Evolutionary conservation across 306 rosid genomes (phyloP).

Genomic region (Vicia faba): DNA sequence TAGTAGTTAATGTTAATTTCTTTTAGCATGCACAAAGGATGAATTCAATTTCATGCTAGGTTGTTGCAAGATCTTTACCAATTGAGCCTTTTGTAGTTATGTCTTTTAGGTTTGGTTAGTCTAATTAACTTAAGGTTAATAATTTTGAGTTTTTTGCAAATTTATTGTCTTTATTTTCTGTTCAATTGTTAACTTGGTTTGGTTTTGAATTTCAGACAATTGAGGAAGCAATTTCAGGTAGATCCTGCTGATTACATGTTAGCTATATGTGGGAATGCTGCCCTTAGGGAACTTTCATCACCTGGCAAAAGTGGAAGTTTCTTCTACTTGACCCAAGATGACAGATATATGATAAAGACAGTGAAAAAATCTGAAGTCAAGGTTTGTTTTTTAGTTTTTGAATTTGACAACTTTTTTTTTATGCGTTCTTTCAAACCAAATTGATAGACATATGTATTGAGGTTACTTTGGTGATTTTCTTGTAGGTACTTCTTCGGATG

Average conservation of each 20-base stretch:
- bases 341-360: slow-evolving; percentile 91
- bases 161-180: slow-evolving; percentile 3
- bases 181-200: slow-evolving; percentile 13
- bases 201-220: slow-evolving; percentile 55
- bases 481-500: slow-evolving; percentile 94
- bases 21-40: neutral
- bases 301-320: slow-evolving; percentile 96
- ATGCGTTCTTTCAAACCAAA: neutral
- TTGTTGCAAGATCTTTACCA: neutral
- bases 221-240: slow-evolving; percentile 83
- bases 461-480: slow-evolving; percentile 29
- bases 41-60: neutral
- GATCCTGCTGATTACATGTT: slow-evolving; percentile 98
- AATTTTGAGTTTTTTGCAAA: neutral
- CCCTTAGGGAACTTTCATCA: slow-evolving; percentile 93
- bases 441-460: neutral
- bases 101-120: neutral
- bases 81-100: neutral
- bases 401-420: neutral
- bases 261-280: slow-evolving; percentile 87
- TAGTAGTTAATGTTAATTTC: neutral
- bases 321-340: slow-evolving; percentile 94
- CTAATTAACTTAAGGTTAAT: neutral
- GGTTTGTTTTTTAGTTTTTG: slow-evolving; percentile 50
- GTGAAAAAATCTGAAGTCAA: slow-evolving; percentile 97